Conservation (phyloP, 371 early-diverging fungal genomes). For the Phascolomyces articulosus region DNA sequence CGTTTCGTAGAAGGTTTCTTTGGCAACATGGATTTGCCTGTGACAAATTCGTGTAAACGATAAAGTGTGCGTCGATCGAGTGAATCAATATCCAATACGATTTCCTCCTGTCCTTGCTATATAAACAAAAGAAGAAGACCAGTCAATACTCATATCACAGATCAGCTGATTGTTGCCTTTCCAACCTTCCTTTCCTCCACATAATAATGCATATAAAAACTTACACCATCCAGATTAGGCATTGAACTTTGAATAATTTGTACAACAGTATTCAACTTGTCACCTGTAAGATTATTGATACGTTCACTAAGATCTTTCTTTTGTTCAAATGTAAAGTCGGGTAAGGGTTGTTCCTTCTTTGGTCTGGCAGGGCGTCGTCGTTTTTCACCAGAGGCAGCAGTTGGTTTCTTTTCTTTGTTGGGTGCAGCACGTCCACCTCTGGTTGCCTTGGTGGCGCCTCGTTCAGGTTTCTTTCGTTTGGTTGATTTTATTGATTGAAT, state of each 20-base stretch:
- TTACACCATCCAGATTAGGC: slow-evolving; percentile 76
- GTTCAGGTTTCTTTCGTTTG: slow-evolving; percentile 55
- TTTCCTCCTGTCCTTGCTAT: slow-evolving; percentile 81
- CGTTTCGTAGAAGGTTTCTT: slow-evolving; percentile 16
- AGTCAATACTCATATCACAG: not conserved
- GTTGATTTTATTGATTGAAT: slow-evolving; percentile 64
- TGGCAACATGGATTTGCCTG: slow-evolving; percentile 39
- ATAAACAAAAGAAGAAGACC: too few species aligned
- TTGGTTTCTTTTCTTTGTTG: slow-evolving; percentile 12
- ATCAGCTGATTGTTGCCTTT: too few species aligned
- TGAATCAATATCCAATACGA: slow-evolving; percentile 94
- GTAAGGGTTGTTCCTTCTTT: slow-evolving; percentile 43
- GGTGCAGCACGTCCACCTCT: slow-evolving; percentile 1
- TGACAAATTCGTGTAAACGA: slow-evolving; percentile 86
- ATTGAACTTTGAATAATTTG: slow-evolving; percentile 86
- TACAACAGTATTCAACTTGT: slow-evolving; percentile 78
- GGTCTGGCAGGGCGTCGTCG: slow-evolving; percentile 28
- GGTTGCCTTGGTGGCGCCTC: not conserved
- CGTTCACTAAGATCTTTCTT: slow-evolving; percentile 87
- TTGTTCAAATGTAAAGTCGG: slow-evolving; percentile 84
- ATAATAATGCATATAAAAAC: not conserved
- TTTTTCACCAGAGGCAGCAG: slow-evolving; percentile 19
- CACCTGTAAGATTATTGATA: slow-evolving; percentile 82
- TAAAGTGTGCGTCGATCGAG: slow-evolving; percentile 84
- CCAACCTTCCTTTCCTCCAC: not conserved